A percentile compares a stretch with the other conserved stretches of the same genome.
Evolutionary conservation across 106 monocot species (phyloP).

Genomic region (Xerophyta viscosa): DNA sequence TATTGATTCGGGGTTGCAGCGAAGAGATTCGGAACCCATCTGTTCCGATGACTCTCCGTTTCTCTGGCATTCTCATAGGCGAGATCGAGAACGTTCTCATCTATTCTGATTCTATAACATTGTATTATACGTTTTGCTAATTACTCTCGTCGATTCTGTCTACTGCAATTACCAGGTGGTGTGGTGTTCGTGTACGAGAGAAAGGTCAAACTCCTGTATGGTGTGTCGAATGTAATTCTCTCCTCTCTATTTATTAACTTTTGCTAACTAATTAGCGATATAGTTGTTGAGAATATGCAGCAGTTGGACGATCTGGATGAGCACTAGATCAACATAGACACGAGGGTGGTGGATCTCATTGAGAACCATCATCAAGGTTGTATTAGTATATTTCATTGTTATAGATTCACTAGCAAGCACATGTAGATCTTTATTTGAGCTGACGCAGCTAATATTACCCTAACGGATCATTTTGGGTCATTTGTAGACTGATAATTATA

Average conservation of each 20-base stretch:
- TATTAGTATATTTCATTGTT: too few relatives aligned
- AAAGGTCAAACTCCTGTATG: conserved; percentile 87
- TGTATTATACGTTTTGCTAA: too few relatives aligned
- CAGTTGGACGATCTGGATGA: conserved; percentile 73
- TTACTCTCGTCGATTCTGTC: neutral
- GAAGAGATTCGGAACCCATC: conserved; percentile 93
- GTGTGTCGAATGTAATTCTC: conserved; percentile 19
- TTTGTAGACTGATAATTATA: conserved; percentile 20
- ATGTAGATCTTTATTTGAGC: too few relatives aligned
- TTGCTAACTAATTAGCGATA: too few relatives aligned
- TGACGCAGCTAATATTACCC: conserved; percentile 74
- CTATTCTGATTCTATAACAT: too few relatives aligned
- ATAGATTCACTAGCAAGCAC: too few relatives aligned
- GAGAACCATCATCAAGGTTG: conserved; percentile 71
- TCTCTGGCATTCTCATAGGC: conserved; percentile 97
- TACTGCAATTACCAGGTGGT: conserved; percentile 45
- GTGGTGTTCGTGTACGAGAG: conserved; percentile 91
- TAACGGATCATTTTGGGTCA: conserved; percentile 37
- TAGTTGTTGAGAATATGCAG: conserved; percentile 19
- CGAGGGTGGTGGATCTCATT: conserved; percentile 20
- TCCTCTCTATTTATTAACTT: too few relatives aligned
- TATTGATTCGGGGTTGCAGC: conserved; percentile 18
- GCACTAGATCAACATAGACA: conserved; percentile 45
- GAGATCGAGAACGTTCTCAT: conserved; percentile 4
- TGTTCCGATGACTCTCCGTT: conserved; percentile 90